Base-by-base conservation (phyloP, 345 rosid genomes). In the Diplotaxis tenuifolia region DNA sequence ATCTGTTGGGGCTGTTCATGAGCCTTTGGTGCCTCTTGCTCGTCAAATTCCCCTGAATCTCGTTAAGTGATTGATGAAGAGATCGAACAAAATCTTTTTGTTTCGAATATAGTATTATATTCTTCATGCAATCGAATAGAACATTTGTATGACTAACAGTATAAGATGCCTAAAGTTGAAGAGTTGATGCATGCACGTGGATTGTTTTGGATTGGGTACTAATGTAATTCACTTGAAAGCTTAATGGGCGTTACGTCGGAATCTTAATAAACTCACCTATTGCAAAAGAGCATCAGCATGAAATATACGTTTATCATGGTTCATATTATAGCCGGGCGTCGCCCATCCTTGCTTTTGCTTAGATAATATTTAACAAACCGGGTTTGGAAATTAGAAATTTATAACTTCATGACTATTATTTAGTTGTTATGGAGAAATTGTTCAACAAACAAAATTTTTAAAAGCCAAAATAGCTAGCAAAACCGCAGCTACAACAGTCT, bases 1-100 rank as follows among this genome's bases (percentile, higher is more conserved):
- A 36, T 60, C 73, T 60, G 25, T 59, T 40, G 81, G 78, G 56
- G 16, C 67, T 36, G 74, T 47, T 68, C 75, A 78, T 56, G 81
- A 78, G 25, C 74, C 74, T 34, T 18, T 76, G 62, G 29, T 73
- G 62, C 69, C 78, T 68, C 62, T 58, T 28, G 60, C 74, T 29
- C 56, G 64, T 27, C 78, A 78, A 61, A 65, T 73, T 38, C 62
- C 70, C 15, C 27, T 77, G 8, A 67, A 42, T 16, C 49, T 66
- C 19, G 77, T 77, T 12, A 52, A 70, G 52, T 77, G 59, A 60
- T n/a, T 45, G 50, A 6, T 53, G 50, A 28, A 20, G 14, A 18
- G 55, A 49, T 32, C 31, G 36, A 58, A 7, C 12, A 23, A 8
- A 38, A 7, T 29, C 0, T 6, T 9, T 55, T 20, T 1, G 14